Evolutionary conservation across 257 asterid species (phyloP).

Genomic region (Cynanchum wilfordii): DNA sequence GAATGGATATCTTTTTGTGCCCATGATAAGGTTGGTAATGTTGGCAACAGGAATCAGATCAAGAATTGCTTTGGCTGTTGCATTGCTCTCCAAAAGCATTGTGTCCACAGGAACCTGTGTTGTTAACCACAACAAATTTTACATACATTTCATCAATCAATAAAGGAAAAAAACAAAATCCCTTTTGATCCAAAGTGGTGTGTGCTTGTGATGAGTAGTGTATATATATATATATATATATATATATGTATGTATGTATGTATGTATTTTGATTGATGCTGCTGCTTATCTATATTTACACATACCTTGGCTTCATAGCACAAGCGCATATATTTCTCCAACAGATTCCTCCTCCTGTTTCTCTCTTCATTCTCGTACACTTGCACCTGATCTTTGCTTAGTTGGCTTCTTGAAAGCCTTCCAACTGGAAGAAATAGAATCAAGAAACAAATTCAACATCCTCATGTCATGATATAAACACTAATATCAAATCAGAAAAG

Average conservation of each 20-base stretch:
- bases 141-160: background rate
- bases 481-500: conserved; percentile 7
- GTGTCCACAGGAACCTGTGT: conserved; percentile 65
- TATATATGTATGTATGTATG: too few relatives aligned
- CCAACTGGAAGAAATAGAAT: conserved; percentile 37
- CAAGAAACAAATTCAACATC: background rate
- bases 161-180: background rate
- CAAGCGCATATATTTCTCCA: conserved; percentile 55
- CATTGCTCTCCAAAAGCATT: conserved; percentile 74
- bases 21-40: conserved; percentile 56
- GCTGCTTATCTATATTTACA: background rate
- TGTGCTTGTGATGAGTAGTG: background rate
- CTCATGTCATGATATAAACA: background rate
- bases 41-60: conserved; percentile 59
- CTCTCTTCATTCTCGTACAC: conserved; percentile 55
- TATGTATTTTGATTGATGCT: background rate
- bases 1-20: conserved; percentile 43
- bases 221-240: too few relatives aligned
- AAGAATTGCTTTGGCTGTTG: conserved; percentile 57
- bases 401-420: conserved; percentile 65
- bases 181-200: background rate
- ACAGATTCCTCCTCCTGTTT: conserved; percentile 50
- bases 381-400: conserved; percentile 61
- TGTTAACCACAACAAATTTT: background rate
- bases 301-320: conserved; percentile 60